Evolutionary conservation across 371 early-diverging fungal genomes (phyloP), one percentile per base, ranked within the genome.

Genomic region (Dichotomocladium elegans): DNA sequence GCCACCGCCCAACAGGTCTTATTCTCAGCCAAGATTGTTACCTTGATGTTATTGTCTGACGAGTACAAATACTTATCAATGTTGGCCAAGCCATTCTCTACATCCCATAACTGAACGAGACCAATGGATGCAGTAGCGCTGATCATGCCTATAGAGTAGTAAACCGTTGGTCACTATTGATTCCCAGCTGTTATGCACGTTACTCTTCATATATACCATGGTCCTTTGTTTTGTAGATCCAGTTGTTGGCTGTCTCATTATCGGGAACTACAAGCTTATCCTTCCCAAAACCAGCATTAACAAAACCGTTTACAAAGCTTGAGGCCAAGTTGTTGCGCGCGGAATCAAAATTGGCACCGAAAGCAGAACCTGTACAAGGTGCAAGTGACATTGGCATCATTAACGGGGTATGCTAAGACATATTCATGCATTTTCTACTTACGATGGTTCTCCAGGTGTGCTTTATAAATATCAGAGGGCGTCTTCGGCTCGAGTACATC

Each of bases 141-240:
- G 56, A 92, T 79, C 94, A 95, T 96, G 48, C 90, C 73, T 68
- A 21, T 15, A n/a, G 33, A 27, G 8, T 8, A 42, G 1, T 15
- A n/a, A n/a, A n/a, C n/a, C n/a, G n/a, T n/a, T n/a, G n/a, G n/a
- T n/a, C n/a, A n/a, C n/a, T n/a, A n/a, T n/a, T n/a, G n/a, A n/a
- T n/a, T n/a, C n/a, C n/a, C n/a, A n/a, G n/a, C n/a, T n/a, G n/a
- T 9, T 17, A 15, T 35, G 11, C 35, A 37, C 10, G 14, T 15
- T 12, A 15, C n/a, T 15, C 37, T 9, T 61, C 10, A 21, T 31
- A 44, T 41, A 41, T 67, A 63, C 83, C 97, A 60, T 89, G 81
- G 40, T 96, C 98, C 77, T 96, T 96, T 77, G 95, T 96, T 78
- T 96, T 96, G 80, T 90, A 94, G 49, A 98, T 91, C 96, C 97